Evolutionary conservation across 1,284 basidiomycete species (phyloP).

Genomic region (Caloboletus firmus): DNA sequence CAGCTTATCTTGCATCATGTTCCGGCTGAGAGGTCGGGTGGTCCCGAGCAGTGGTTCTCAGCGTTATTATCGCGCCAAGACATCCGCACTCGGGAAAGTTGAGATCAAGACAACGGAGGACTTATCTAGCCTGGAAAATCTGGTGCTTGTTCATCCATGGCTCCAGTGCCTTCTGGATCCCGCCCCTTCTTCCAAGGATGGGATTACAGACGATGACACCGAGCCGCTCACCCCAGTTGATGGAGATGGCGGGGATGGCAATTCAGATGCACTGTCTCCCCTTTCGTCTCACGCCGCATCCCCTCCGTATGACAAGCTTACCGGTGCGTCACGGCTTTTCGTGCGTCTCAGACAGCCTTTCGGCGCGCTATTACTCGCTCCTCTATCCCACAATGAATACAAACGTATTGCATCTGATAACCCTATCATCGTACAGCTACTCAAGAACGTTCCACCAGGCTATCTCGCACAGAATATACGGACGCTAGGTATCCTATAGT

Average conservation of each 20-base stretch:
- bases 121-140: too few species aligned
- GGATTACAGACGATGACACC: background rate
- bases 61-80: too few species aligned
- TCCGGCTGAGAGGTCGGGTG: too few species aligned
- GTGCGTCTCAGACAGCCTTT: conserved; percentile 4
- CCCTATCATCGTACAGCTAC: background rate
- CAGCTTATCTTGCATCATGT: background rate
- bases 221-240: background rate
- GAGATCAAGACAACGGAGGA: too few species aligned
- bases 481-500: conserved; percentile 3
- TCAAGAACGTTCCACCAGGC: background rate
- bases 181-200: background rate
- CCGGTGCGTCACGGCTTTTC: background rate
- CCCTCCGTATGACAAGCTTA: too few species aligned
- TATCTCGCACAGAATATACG: background rate
- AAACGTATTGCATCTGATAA: background rate
- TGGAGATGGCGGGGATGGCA: too few species aligned
- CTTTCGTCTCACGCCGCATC: too few species aligned
- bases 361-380: background rate
- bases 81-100: background rate
- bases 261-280: too few species aligned
- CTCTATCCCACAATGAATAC: background rate
- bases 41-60: too few species aligned
- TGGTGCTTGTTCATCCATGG: conserved; percentile 3
- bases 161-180: conserved; percentile 1